Evolutionary conservation across 208 protist genomes (phyloP).

Genomic region (Entamoeba histolytica): DNA sequence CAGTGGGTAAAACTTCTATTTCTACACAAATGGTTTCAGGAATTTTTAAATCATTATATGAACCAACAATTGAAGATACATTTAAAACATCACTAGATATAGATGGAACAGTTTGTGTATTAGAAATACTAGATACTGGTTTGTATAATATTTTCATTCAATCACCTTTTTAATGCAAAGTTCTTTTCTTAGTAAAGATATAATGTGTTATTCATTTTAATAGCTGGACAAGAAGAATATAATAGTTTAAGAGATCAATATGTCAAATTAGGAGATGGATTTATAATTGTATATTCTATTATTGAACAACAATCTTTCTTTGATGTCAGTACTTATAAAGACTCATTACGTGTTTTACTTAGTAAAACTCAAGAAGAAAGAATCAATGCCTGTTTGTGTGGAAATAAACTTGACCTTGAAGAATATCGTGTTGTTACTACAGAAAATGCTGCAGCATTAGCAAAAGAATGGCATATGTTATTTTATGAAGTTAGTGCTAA

Average conservation of each 20-base stretch:
- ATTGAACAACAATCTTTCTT: slow-evolving; percentile 39
- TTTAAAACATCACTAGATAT: not conserved
- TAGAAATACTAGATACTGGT: slow-evolving; percentile 60
- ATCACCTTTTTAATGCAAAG: too few relatives aligned
- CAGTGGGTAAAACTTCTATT: not conserved
- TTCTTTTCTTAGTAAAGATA: too few relatives aligned
- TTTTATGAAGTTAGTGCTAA: not conserved
- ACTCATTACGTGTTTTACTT: slow-evolving; percentile 35
- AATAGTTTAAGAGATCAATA: slow-evolving; percentile 46
- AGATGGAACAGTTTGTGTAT: not conserved
- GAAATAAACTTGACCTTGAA: slow-evolving; percentile 37
- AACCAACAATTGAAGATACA: not conserved
- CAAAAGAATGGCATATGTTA: not conserved
- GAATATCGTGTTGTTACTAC: slow-evolving; percentile 12
- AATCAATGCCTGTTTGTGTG: slow-evolving; percentile 36
- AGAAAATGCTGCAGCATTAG: not conserved
- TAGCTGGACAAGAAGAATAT: slow-evolving; percentile 35
- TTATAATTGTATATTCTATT: slow-evolving; percentile 50
- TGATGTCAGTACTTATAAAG: slow-evolving; percentile 39
- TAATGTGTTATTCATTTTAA: too few relatives aligned
- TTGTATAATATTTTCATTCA: slow-evolving; percentile 27
- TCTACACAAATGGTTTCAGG: not conserved
- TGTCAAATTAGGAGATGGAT: slow-evolving; percentile 39
- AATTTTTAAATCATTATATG: not conserved
- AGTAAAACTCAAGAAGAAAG: not conserved